Evolutionary conservation across 257 asterid species (phyloP).

Genomic region (Petunia axillaris): DNA sequence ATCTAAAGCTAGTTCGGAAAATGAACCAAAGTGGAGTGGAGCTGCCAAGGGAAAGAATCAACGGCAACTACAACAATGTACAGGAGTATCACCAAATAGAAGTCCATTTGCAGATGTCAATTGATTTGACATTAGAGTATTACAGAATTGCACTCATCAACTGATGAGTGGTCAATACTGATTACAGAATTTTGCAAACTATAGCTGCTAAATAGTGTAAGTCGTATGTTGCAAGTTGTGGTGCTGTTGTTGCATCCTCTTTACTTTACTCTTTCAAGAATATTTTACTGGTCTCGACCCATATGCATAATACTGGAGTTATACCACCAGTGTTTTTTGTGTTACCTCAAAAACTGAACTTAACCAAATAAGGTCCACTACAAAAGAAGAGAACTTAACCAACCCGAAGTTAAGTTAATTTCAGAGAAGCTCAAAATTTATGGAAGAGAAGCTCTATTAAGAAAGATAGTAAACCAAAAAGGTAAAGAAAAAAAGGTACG

Average conservation of each 20-base stretch:
- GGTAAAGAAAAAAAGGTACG: no score
- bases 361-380: no score
- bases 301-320: no score
- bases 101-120: constrained; percentile 72
- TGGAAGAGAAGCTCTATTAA: no score
- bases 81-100: constrained; percentile 45
- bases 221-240: not conserved
- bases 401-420: no score
- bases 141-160: constrained; percentile 21
- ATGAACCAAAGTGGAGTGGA: constrained; percentile 32
- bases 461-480: no score
- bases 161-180: constrained; percentile 19
- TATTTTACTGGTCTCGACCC: not conserved
- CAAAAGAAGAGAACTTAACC: no score
- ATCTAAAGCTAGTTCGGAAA: constrained; percentile 36
- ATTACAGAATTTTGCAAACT: not conserved
- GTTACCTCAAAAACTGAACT: no score
- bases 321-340: no score
- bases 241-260: not conserved
- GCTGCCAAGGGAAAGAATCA: constrained; percentile 46
- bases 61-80: constrained; percentile 23
- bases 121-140: constrained; percentile 11
- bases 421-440: no score
- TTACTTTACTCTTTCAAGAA: not conserved
- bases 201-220: not conserved